Base-by-base conservation (phyloP, 163 green algal genomes). In the Chlamydomonas reinhardtii region DNA sequence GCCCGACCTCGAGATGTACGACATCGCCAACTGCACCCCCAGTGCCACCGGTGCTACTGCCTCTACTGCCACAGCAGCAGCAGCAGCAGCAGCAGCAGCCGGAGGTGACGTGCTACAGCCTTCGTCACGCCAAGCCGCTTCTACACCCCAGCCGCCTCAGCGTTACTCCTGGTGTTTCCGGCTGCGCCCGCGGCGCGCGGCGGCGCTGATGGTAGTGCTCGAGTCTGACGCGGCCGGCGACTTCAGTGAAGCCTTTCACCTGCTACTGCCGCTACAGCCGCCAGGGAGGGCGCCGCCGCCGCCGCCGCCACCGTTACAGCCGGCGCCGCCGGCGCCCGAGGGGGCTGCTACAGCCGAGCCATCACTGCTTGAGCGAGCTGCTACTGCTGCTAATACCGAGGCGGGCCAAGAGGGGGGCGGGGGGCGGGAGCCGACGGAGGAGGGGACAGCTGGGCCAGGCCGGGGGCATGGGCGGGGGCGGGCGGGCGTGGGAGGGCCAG, bases 131-230 rank as follows among this genome's bases (percentile, higher is more conserved):
- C n/a, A n/a, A 12, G 48, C 12, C 39, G 17, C 34, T 20, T 14
- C 31, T 9, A 59, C 59, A 1, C 76, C 8, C 32, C 35, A 59
- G 56, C 54, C 19, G 56, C 32, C 15, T 12, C n/a, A 27, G 56
- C 34, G 56, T 20, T 6, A 76, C 79, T 48, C 73, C 9, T 86
- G 80, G 80, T 86, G 80, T 29, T 86, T 86, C 70, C 29, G 31
- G 5, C 54, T 86, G 27, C 54, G 56, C 0, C 70, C 80, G 14
- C 12, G 35, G 3, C 54, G 48, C 15, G 52, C 80, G n/a, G 15
- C 80, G 5, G 69, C 80, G 2, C 29, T 86, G 54, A 25, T 79
- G 24, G 80, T 86, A 35, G 29, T 37, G 4, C 80, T 86, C 3
- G 80, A 73, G 34, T 74, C 54, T 54, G 71, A 27, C 25, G 25